phyloP scores from a whole-genome alignment of 352 stramenopile species.

The Thalassiosira livingstoniorum region DNA sequence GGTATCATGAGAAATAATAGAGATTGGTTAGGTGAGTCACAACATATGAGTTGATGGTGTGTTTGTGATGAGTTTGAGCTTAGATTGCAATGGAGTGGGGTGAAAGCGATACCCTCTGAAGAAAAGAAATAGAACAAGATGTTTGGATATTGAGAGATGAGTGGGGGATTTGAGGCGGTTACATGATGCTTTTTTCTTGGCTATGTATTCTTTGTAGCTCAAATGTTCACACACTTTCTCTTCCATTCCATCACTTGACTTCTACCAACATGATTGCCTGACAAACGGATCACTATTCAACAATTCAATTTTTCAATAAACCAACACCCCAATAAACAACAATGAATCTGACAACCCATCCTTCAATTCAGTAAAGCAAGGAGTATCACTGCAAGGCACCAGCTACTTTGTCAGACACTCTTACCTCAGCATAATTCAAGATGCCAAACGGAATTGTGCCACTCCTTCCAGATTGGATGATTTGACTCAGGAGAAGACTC shows the following conservation, averaged over 20 bases:
- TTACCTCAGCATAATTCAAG: slow-evolving; percentile 70
- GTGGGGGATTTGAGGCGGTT: not conserved
- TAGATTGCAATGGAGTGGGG: too few relatives aligned
- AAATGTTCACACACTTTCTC: not conserved
- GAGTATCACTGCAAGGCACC: slow-evolving; percentile 49
- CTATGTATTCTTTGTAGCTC: not conserved
- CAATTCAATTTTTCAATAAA: not conserved
- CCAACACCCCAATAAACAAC: not conserved
- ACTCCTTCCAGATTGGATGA: slow-evolving; percentile 69
- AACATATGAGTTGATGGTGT: too few relatives aligned
- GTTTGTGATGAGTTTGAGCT: not conserved
- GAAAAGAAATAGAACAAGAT: too few relatives aligned
- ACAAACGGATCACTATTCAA: not conserved
- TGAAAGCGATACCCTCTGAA: too few relatives aligned
- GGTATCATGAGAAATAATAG: slow-evolving; percentile 72
- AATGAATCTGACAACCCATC: not conserved
- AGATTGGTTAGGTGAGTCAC: slow-evolving; percentile 72
- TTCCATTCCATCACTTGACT: not conserved
- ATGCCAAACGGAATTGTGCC: slow-evolving; percentile 59
- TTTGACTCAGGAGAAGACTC: slow-evolving; percentile 81
- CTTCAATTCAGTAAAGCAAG: slow-evolving; percentile 41
- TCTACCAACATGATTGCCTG: not conserved
- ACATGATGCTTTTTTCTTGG: not conserved
- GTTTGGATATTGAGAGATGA: not conserved
- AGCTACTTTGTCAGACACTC: slow-evolving; percentile 67